phyloP scores from a whole-genome alignment of 352 stramenopile genomes.

The Globisporangium emineosum region DNA sequence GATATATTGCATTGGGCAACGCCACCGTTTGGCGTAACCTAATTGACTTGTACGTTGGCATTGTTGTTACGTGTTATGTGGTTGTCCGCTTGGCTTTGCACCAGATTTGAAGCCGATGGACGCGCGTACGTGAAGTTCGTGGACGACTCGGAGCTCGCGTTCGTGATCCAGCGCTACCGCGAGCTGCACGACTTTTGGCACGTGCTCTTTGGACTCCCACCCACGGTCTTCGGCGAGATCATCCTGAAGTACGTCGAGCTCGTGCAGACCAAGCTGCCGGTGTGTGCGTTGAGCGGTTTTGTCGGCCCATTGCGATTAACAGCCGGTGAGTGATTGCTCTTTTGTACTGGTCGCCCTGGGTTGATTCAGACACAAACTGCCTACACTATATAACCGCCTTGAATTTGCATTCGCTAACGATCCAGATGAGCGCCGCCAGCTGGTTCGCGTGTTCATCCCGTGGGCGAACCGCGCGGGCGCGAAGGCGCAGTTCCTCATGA shows the following conservation, averaged over 20 bases:
- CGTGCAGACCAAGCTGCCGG: slow-evolving; percentile 93
- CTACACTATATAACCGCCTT: no score
- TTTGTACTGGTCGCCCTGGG: no score
- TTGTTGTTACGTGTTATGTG: no score
- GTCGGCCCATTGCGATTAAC: slow-evolving; percentile 82
- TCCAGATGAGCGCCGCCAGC: slow-evolving; percentile 48
- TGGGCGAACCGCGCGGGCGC: slow-evolving; percentile 87
- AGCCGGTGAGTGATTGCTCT: slow-evolving; percentile 25
- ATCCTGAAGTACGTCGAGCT: slow-evolving; percentile 97
- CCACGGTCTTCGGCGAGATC: slow-evolving; percentile 95
- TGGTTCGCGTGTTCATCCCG: slow-evolving; percentile 88
- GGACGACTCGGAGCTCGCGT: slow-evolving; percentile 94
- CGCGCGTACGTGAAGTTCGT: slow-evolving; percentile 71
- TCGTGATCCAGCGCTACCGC: slow-evolving; percentile 95
- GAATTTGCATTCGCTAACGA: no score
- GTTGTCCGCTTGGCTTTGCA: no score
- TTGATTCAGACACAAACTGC: not conserved
- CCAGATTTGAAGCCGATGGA: slow-evolving; percentile 88
- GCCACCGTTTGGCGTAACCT: no score
- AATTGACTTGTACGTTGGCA: not conserved
- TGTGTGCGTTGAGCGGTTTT: slow-evolving; percentile 90
- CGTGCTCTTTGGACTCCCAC: slow-evolving; percentile 89
- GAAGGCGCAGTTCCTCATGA: slow-evolving; percentile 87
- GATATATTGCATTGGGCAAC: no score
- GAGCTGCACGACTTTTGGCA: slow-evolving; percentile 97